Base-by-base conservation (phyloP, 441 rosid genomes). In the Aleurites moluccanus region DNA sequence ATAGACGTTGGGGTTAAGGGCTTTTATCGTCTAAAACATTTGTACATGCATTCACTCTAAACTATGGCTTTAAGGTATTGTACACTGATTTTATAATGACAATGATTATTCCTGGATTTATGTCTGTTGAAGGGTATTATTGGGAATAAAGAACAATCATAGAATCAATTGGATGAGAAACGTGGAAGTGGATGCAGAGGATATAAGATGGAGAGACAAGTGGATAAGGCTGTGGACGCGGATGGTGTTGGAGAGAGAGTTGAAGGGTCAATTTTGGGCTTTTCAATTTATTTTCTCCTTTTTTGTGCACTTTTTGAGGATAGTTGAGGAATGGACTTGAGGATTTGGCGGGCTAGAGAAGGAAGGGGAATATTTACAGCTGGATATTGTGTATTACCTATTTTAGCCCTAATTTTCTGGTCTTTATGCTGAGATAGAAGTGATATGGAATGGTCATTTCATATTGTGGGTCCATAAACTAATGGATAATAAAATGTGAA, bases 151-250 rank as follows among this genome's bases (percentile, higher is more conserved):
- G n/a, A n/a, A n/a, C n/a, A n/a, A n/a, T n/a, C n/a, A n/a, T n/a
- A n/a, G n/a, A n/a, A n/a, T n/a, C n/a, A n/a, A n/a, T n/a, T n/a
- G n/a, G n/a, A n/a, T n/a, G n/a, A n/a, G n/a, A n/a, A n/a, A n/a
- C n/a, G n/a, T n/a, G n/a, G n/a, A n/a, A n/a, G n/a, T n/a, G n/a
- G n/a, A n/a, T n/a, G n/a, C n/a, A n/a, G n/a, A n/a, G n/a, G n/a
- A n/a, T n/a, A n/a, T n/a, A n/a, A n/a, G n/a, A n/a, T n/a, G n/a
- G 55, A 21, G 27, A 2, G 20, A 33, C 71, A 35, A 49, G 59
- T 50, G 77, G 86, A 80, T 80, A 75, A 83, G 83, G 68, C 30
- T 3, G 70, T 0, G 52, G 75, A 76, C 81, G 83, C 78, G 80
- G 83, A 64, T 40, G 28, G 56, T 5, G 40, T 9, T 16, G 71